Percentiles rank a stretch among this genome's conserved stretches.
phyloP scores from a whole-genome alignment of 208 protist genomes.

The Trypanosoma cruzi region DNA sequence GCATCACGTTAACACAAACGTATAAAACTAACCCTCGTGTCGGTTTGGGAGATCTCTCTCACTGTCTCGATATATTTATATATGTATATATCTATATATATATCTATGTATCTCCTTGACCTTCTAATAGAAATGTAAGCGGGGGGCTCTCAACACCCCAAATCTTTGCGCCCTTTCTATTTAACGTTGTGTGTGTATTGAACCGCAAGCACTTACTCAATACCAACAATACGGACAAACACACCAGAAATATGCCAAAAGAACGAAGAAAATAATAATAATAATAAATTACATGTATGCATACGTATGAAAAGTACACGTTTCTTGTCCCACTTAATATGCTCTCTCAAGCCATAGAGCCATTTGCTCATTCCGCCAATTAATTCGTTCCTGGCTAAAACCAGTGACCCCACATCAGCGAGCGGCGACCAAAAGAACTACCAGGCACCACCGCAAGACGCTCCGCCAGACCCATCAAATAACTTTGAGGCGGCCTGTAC shows the following conservation, averaged over 20 bases:
- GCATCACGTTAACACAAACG: not conserved
- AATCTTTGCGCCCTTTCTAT: not conserved
- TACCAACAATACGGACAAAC: not conserved
- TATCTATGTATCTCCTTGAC: not conserved
- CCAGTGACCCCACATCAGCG: slow-evolving; percentile 90
- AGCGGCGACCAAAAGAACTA: slow-evolving; percentile 77
- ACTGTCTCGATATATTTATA: not conserved
- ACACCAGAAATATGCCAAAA: not conserved
- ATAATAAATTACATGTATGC: slow-evolving; percentile 3
- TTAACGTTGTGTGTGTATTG: not conserved
- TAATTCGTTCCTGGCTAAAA: slow-evolving; percentile 73
- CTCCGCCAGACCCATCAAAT: slow-evolving; percentile 88
- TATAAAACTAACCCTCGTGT: not conserved
- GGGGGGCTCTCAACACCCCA: too few relatives aligned
- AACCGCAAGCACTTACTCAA: too few relatives aligned
- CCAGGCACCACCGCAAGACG: slow-evolving; percentile 79
- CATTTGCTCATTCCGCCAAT: too few relatives aligned
- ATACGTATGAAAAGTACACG: not conserved
- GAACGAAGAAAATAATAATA: slow-evolving; percentile 6
- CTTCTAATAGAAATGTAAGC: too few relatives aligned
- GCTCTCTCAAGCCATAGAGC: too few relatives aligned
- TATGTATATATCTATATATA: not conserved
- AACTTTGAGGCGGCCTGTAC: slow-evolving; percentile 79
- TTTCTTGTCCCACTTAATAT: not conserved
- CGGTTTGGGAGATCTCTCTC: too few relatives aligned